These are phyloP conservation scores for Phytophthora constricta DNA, from an alignment of 352 stramenopile genomes.

Conservation along the genomic window DNA sequence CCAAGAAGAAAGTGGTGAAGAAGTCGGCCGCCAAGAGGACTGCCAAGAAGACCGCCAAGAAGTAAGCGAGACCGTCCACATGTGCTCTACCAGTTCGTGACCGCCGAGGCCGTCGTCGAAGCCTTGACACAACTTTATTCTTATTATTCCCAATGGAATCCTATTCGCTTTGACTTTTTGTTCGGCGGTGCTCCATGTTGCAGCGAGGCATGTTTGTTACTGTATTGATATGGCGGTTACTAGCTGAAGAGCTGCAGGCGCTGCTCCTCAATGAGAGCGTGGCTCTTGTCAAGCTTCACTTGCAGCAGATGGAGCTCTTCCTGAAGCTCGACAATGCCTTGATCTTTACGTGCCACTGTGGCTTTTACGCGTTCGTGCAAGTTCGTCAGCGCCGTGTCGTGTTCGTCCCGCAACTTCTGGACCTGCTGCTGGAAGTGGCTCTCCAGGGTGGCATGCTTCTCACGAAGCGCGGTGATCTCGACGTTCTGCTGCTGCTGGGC, in stretches of 20 bases:
- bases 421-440: slow-evolving; percentile 49
- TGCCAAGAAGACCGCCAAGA: slow-evolving; percentile 51
- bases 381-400: slow-evolving; percentile 63
- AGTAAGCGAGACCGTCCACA: slow-evolving; percentile 26
- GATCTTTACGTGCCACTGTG: slow-evolving; percentile 74
- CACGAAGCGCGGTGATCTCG: slow-evolving; percentile 50
- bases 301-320: slow-evolving; percentile 75
- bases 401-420: slow-evolving; percentile 50
- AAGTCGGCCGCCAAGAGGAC: slow-evolving; percentile 69
- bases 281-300: slow-evolving; percentile 79
- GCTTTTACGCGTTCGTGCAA: slow-evolving; percentile 76
- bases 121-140: slow-evolving; percentile 48
- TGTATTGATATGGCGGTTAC: no score
- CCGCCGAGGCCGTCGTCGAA: slow-evolving; percentile 8
- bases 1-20: slow-evolving; percentile 77
- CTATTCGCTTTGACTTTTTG: slow-evolving; percentile 35
- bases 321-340: slow-evolving; percentile 65
- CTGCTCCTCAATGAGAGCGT: slow-evolving; percentile 79
- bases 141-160: slow-evolving; percentile 68
- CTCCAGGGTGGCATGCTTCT: slow-evolving; percentile 53
- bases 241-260: slow-evolving; percentile 67
- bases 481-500: slow-evolving; percentile 50
- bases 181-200: slow-evolving; percentile 12
- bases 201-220: no score
- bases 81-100: slow-evolving; percentile 32